A percentile compares a stretch with the other conserved stretches of the same genome.
phyloP scores from a whole-genome alignment of 1,139 yeast species.

The Geotrichum fermentans region DNA sequence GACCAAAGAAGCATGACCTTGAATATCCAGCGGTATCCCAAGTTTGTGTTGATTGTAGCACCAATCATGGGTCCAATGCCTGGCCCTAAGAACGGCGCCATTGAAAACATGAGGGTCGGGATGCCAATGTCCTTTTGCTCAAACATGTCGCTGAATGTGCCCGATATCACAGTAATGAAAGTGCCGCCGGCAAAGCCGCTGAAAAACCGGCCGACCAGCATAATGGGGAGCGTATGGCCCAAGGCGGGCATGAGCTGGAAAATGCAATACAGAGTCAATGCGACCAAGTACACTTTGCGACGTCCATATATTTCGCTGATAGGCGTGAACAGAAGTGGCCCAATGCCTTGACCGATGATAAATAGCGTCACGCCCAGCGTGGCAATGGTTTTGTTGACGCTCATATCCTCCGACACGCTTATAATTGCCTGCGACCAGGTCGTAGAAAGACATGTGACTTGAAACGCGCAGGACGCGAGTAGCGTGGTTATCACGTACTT shows the following conservation, averaged over 20 bases:
- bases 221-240: slow-evolving; percentile 56
- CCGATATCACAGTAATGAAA: slow-evolving; percentile 69
- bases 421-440: slow-evolving; percentile 41
- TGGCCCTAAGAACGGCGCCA: slow-evolving; percentile 74
- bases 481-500: slow-evolving; percentile 54
- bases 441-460: slow-evolving; percentile 49
- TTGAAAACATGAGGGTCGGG: slow-evolving; percentile 64
- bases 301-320: slow-evolving; percentile 74
- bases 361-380: slow-evolving; percentile 59
- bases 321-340: slow-evolving; percentile 70
- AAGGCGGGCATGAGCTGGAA: slow-evolving; percentile 66
- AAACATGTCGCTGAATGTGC: slow-evolving; percentile 62
- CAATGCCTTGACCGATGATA: slow-evolving; percentile 63
- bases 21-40: slow-evolving; percentile 56
- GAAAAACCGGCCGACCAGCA: slow-evolving; percentile 61
- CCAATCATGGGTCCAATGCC: slow-evolving; percentile 68
- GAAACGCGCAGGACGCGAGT: slow-evolving; percentile 46
- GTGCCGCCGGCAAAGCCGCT: slow-evolving; percentile 67
- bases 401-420: slow-evolving; percentile 38
- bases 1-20: slow-evolving; percentile 68
- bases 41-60: slow-evolving; percentile 54
- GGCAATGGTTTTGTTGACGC: slow-evolving; percentile 54
- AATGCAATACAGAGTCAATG: slow-evolving; percentile 53
- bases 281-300: slow-evolving; percentile 55
- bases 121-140: slow-evolving; percentile 55